Percentiles rank a stretch among this genome's conserved stretches.
These are phyloP conservation scores for Camellia granthamiana DNA, from an alignment of 148 eudicot genomes.

Conservation along the genomic window DNA sequence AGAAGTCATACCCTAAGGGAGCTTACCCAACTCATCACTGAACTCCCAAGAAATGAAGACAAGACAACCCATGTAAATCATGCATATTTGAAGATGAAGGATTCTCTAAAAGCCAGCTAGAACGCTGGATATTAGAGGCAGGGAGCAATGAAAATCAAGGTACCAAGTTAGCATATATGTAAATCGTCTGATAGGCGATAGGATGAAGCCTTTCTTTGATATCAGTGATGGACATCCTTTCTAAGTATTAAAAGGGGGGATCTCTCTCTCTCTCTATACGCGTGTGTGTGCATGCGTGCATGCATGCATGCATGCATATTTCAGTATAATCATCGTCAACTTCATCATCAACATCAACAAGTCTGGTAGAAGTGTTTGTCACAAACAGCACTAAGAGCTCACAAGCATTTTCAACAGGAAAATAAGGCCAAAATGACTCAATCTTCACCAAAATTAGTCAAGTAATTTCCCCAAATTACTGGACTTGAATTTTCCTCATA, in stretches of 20 bases:
- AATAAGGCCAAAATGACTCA: constrained; percentile 72
- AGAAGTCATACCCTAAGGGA: too few species aligned
- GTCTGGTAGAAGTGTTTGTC: neutral
- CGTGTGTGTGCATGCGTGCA: neutral
- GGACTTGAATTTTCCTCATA: neutral
- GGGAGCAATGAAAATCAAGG: constrained; percentile 11
- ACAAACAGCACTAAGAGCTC: neutral
- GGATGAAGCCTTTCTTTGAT: constrained; percentile 61
- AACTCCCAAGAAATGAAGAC: too few species aligned
- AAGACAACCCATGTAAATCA: too few species aligned
- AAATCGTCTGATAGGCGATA: constrained; percentile 24
- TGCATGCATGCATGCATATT: neutral
- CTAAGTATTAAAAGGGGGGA: constrained; percentile 84
- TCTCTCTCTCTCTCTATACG: constrained; percentile 20
- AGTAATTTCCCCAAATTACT: constrained; percentile 41
- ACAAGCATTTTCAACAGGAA: constrained; percentile 50
- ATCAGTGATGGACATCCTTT: constrained; percentile 81
- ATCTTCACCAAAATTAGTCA: constrained; percentile 64
- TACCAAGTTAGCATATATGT: constrained; percentile 18
- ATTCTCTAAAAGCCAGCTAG: too few species aligned
- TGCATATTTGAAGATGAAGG: too few species aligned
- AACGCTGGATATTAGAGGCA: neutral
- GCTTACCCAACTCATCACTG: too few species aligned
- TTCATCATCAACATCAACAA: neutral
- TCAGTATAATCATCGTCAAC: neutral